Conservation (phyloP, 495 filamentous ascomycete species). For the Hypoxylon cercidicola region DNA sequence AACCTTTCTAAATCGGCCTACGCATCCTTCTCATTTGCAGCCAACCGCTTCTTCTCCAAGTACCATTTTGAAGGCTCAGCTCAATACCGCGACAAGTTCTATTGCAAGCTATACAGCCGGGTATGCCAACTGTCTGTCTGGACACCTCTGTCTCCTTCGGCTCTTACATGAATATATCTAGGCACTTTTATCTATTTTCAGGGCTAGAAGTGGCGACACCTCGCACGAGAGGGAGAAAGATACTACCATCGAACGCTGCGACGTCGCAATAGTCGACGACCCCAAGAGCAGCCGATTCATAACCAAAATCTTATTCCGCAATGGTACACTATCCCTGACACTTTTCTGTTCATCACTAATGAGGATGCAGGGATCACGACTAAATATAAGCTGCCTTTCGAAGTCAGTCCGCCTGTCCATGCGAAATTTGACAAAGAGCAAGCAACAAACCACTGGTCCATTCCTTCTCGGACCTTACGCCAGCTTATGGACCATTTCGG, state of each 20-base stretch:
- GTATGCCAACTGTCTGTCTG: slow-evolving; percentile 40
- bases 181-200: slow-evolving; percentile 58
- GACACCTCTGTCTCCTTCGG: background rate
- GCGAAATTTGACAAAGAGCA: slow-evolving; percentile 81
- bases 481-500: slow-evolving; percentile 94
- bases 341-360: slow-evolving; percentile 6
- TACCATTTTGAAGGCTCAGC: slow-evolving; percentile 70
- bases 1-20: slow-evolving; percentile 96
- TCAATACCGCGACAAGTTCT: slow-evolving; percentile 60
- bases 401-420: slow-evolving; percentile 81
- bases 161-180: slow-evolving; percentile 37
- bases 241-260: slow-evolving; percentile 84
- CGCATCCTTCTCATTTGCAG: slow-evolving; percentile 79
- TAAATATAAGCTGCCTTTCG: slow-evolving; percentile 91
- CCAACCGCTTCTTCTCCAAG: slow-evolving; percentile 79
- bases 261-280: slow-evolving; percentile 82
- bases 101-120: slow-evolving; percentile 58
- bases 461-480: slow-evolving; percentile 76
- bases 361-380: slow-evolving; percentile 77
- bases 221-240: slow-evolving; percentile 69
- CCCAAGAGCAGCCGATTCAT: slow-evolving; percentile 81
- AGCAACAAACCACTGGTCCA: slow-evolving; percentile 80
- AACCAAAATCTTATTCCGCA: slow-evolving; percentile 83
- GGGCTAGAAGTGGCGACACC: slow-evolving; percentile 52
- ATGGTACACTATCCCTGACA: slow-evolving; percentile 64